phyloP scores from a whole-genome alignment of 345 rosid genomes.

The Aquilaria yunnanensis region DNA sequence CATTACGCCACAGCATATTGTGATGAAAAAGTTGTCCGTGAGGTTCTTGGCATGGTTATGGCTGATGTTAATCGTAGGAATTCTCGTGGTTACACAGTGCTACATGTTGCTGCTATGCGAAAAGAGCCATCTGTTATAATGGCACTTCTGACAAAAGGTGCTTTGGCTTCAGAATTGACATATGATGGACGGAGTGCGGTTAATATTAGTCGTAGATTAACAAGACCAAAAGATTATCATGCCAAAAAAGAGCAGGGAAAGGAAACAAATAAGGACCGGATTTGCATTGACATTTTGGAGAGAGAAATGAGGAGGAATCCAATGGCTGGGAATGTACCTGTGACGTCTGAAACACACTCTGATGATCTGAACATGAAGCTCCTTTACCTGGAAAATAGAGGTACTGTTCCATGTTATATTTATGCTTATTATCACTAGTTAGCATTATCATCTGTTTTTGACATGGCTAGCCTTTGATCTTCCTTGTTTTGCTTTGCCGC shows the following conservation, averaged over 20 bases:
- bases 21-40: conserved; percentile 81
- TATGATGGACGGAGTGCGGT: conserved; percentile 79
- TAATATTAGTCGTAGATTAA: conserved; percentile 70
- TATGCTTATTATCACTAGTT: no score
- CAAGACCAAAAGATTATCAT: conserved; percentile 84
- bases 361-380: conserved; percentile 91
- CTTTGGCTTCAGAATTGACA: conserved; percentile 61
- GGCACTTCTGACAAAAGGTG: conserved; percentile 66
- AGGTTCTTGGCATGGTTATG: conserved; percentile 59
- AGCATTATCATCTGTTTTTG: no score
- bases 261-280: conserved; percentile 67
- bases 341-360: conserved; percentile 34
- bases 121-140: conserved; percentile 70
- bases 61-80: conserved; percentile 74
- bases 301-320: conserved; percentile 79
- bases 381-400: conserved; percentile 91
- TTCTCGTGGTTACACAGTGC: conserved; percentile 76
- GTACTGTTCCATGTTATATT: conserved; percentile 25
- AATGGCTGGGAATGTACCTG: conserved; percentile 43
- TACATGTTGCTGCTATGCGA: conserved; percentile 87
- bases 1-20: conserved; percentile 91
- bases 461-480: no score
- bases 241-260: conserved; percentile 65
- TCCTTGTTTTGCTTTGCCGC: no score
- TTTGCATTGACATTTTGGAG: conserved; percentile 83